phyloP scores from a whole-genome alignment of 2,329 filamentous ascomycete species.

The Aspergillus carbonarius region DNA sequence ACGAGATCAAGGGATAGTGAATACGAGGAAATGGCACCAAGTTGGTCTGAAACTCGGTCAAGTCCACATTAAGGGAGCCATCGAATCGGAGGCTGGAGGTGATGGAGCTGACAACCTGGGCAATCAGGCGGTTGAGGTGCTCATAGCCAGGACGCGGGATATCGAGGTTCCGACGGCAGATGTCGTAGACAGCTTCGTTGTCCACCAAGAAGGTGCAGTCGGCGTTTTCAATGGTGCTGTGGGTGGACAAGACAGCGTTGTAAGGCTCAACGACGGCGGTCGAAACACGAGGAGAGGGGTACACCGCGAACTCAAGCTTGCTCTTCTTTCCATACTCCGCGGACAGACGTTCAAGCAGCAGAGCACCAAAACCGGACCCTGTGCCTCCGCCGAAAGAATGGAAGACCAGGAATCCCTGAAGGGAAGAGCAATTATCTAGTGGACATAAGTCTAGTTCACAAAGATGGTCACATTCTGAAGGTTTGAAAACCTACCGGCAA shows the following conservation, averaged over 20 bases:
- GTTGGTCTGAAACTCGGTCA: slow-evolving; percentile 70
- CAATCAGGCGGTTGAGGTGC: slow-evolving; percentile 65
- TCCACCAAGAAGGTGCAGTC: slow-evolving; percentile 69
- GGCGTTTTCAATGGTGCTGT: slow-evolving; percentile 66
- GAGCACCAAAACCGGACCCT: slow-evolving; percentile 65
- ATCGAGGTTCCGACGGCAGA: slow-evolving; percentile 64
- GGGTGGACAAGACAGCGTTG: slow-evolving; percentile 57
- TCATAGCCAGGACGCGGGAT: slow-evolving; percentile 65
- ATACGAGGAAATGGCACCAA: slow-evolving; percentile 67
- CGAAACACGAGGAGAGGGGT: slow-evolving; percentile 63
- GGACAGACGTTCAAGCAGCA: slow-evolving; percentile 63
- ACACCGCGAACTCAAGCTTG: slow-evolving; percentile 67
- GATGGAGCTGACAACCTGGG: slow-evolving; percentile 67
- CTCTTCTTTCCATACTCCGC: slow-evolving; percentile 68
- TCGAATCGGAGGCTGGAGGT: slow-evolving; percentile 66
- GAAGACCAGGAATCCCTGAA: slow-evolving; percentile 68
- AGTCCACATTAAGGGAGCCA: slow-evolving; percentile 65
- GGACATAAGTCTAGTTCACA: slow-evolving; percentile 10
- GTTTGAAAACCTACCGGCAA: slow-evolving; percentile 52
- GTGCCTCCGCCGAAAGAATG: slow-evolving; percentile 69
- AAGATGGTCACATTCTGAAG: background rate
- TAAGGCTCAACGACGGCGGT: slow-evolving; percentile 69
- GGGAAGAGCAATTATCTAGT: slow-evolving; percentile 63
- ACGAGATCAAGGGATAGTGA: slow-evolving; percentile 66
- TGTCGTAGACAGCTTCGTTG: slow-evolving; percentile 68